Percentiles rank a stretch among this genome's conserved stretches.
phyloP scores from a whole-genome alignment of 2,329 filamentous ascomycete genomes.

The Aspergillus sclerotialis region DNA sequence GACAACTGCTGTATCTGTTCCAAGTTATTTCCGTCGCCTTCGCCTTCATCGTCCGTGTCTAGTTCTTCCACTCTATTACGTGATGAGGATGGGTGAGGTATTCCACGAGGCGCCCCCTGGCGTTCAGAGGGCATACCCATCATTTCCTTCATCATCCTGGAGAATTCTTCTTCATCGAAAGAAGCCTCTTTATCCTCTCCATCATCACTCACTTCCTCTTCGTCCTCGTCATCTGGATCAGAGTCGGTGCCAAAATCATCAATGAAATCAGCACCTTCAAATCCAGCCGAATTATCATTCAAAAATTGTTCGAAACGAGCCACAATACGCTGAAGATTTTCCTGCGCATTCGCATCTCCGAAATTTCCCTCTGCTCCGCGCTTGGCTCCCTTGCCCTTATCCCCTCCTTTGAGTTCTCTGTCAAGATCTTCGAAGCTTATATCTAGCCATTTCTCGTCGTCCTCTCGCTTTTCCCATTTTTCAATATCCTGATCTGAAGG shows the following conservation, averaged over 20 bases:
- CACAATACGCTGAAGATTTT: conserved; percentile 79
- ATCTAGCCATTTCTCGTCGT: conserved; percentile 85
- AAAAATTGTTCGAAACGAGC: conserved; percentile 88
- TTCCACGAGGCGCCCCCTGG: no score
- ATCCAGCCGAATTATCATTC: conserved; percentile 73
- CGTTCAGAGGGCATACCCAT: conserved; percentile 59
- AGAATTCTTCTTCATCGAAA: conserved; percentile 80
- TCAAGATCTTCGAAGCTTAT: conserved; percentile 90
- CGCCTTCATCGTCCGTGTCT: conserved; percentile 42
- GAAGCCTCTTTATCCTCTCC: conserved; percentile 68
- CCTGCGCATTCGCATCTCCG: conserved; percentile 38
- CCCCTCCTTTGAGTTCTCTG: conserved; percentile 60
- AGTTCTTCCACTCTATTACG: conserved; percentile 39
- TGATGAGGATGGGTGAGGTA: conserved; percentile 13
- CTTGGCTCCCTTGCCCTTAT: conserved; percentile 26
- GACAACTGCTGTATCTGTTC: conserved; percentile 45
- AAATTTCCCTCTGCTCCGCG: conserved; percentile 26
- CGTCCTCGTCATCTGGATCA: conserved; percentile 46
- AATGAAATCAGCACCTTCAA: conserved; percentile 66
- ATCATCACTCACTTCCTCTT: conserved; percentile 51
- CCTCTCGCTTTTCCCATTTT: conserved; percentile 63
- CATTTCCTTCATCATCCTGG: conserved; percentile 85
- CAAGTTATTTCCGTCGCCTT: no score
- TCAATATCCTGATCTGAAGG: conserved; percentile 69
- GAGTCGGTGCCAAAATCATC: conserved; percentile 65